Evolutionary conservation across 129 eudicot species (phyloP).

Genomic region (Heracleum sosnowskyi): DNA sequence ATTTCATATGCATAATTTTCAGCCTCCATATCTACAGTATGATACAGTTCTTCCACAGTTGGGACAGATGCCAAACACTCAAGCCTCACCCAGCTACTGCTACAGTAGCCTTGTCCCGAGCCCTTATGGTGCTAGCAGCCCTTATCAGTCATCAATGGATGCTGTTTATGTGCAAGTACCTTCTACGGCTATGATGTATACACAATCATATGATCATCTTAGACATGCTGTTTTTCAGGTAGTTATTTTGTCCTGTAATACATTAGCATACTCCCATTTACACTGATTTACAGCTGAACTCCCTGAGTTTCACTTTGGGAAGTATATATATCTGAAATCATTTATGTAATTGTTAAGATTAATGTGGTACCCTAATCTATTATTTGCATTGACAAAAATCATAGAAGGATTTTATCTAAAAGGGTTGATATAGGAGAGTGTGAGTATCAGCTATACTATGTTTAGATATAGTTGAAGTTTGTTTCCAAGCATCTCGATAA

Average conservation of each 20-base stretch:
- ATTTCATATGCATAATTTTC: conserved; percentile 50
- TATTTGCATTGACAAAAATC: neutral
- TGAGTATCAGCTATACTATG: neutral
- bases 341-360: neutral
- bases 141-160: conserved; percentile 55
- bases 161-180: conserved; percentile 90
- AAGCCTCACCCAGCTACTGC: conserved; percentile 29
- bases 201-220: conserved; percentile 75
- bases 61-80: conserved; percentile 51
- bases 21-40: conserved; percentile 59
- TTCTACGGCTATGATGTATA: conserved; percentile 71
- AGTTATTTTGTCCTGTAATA: neutral
- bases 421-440: neutral
- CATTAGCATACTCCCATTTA: neutral
- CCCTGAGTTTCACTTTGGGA: neutral
- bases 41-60: conserved; percentile 50
- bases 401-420: neutral
- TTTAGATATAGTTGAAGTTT: neutral
- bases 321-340: neutral
- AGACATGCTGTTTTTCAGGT: conserved; percentile 87
- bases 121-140: conserved; percentile 43
- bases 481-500: neutral
- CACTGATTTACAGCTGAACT: neutral
- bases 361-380: neutral
- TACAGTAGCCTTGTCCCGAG: conserved; percentile 45